phyloP scores from a whole-genome alignment of 2,329 filamentous ascomycete genomes.

The Talaromyces marneffei region DNA sequence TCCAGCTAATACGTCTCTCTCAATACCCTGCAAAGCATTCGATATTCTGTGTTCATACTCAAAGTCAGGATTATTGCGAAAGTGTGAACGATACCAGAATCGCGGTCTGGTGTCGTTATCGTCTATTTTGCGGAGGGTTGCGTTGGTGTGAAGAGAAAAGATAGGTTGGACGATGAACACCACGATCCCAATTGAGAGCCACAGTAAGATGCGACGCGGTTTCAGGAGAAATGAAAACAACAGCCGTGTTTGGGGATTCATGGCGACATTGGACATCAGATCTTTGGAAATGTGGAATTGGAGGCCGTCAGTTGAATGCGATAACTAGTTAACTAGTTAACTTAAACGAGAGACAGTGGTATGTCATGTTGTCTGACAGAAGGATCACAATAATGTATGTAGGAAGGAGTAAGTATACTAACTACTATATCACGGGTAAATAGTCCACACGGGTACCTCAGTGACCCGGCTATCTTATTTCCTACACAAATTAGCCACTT shows the following conservation, averaged over 20 bases:
- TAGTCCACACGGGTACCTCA: too few relatives aligned
- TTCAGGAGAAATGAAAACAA: neutral
- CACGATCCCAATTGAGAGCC: neutral
- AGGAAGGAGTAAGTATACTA: too few relatives aligned
- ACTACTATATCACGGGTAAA: too few relatives aligned
- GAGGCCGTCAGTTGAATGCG: too few relatives aligned
- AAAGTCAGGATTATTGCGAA: constrained; percentile 24
- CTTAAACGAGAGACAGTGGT: neutral
- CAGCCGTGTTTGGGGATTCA: neutral
- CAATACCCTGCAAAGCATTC: constrained; percentile 22
- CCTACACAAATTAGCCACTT: too few relatives aligned
- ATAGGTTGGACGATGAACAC: constrained; percentile 1
- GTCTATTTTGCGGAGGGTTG: neutral
- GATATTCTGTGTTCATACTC: constrained; percentile 24
- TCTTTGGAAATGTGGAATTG: too few relatives aligned
- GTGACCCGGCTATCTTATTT: too few relatives aligned
- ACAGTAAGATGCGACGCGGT: neutral
- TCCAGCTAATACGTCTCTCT: constrained; percentile 15
- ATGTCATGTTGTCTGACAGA: too few relatives aligned
- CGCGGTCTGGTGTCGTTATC: constrained; percentile 19
- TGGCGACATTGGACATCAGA: neutral
- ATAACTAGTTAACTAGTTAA: too few relatives aligned
- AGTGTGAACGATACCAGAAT: constrained; percentile 26
- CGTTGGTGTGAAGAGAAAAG: neutral
- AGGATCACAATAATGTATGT: too few relatives aligned